Percentiles rank a stretch among this genome's conserved stretches.
These are phyloP conservation scores for Coemansia sp. DNA, from an alignment of 192 early-diverging fungal species.

Conservation along the genomic window DNA sequence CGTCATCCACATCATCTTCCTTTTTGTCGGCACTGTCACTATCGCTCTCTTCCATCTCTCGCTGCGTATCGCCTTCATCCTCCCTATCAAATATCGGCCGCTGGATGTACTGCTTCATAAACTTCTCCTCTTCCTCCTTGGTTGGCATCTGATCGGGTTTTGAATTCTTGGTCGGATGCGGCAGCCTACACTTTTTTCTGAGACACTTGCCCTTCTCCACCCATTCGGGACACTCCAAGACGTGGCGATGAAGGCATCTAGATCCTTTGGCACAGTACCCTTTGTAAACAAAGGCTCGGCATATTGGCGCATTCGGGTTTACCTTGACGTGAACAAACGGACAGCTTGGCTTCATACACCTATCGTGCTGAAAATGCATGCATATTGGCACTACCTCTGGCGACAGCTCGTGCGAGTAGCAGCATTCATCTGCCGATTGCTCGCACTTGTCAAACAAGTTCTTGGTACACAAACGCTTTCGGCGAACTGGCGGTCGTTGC, in stretches of 20 bases:
- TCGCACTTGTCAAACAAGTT: conserved; percentile 34
- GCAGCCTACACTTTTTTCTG: conserved; percentile 58
- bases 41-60: not conserved
- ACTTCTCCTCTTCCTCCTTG: conserved; percentile 24
- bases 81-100: conserved; percentile 33
- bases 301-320: conserved; percentile 62
- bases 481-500: not conserved
- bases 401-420: conserved; percentile 59
- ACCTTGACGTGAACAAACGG: conserved; percentile 60
- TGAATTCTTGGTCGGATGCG: conserved; percentile 44
- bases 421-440: conserved; percentile 39
- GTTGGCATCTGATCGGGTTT: conserved; percentile 4
- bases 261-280: conserved; percentile 63
- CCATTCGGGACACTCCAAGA: conserved; percentile 72
- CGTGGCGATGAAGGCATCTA: conserved; percentile 61
- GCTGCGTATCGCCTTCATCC: not conserved
- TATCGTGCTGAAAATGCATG: conserved; percentile 64
- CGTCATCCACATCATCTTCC: conserved; percentile 10
- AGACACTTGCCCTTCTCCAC: conserved; percentile 61
- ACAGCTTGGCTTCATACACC: conserved; percentile 58
- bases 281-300: conserved; percentile 62
- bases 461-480: conserved; percentile 32
- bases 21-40: conserved; percentile 5
- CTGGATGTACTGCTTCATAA: conserved; percentile 26
- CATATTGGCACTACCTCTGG: conserved; percentile 64